Evolutionary conservation across 2,329 filamentous ascomycete species (phyloP).

Genomic region (Herpotrichia juniperi): DNA sequence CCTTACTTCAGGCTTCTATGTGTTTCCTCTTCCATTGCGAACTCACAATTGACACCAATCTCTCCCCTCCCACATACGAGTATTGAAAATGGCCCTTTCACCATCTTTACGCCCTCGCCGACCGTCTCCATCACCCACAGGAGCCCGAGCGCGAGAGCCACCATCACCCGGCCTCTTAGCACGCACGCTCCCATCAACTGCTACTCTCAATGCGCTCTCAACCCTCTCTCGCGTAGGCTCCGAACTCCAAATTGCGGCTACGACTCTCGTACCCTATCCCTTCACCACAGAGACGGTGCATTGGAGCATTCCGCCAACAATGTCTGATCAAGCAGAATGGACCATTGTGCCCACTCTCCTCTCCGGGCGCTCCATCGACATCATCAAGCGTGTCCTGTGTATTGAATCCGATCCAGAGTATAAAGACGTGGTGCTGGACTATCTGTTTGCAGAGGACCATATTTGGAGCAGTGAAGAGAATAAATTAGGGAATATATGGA

Average conservation of each 20-base stretch:
- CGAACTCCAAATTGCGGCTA: neutral
- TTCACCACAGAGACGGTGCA: neutral
- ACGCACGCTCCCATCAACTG: constrained; percentile 4
- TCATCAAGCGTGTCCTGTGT: neutral
- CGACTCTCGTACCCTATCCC: neutral
- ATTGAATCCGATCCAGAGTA: neutral
- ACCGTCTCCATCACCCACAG: neutral
- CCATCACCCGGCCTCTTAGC: neutral
- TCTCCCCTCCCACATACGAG: too few relatives aligned
- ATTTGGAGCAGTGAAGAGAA: too few relatives aligned
- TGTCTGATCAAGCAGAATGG: neutral
- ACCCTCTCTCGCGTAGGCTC: neutral
- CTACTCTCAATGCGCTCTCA: constrained; percentile 9
- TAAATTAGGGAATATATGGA: neutral
- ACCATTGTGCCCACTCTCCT: neutral
- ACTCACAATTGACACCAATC: neutral
- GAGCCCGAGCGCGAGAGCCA: constrained; percentile 4
- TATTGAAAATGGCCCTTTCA: neutral
- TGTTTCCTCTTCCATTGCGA: neutral
- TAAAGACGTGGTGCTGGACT: neutral
- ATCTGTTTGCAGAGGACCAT: neutral
- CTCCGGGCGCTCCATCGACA: neutral
- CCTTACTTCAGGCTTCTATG: neutral
- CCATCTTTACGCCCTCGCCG: neutral
- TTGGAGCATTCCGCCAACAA: too few relatives aligned